phyloP scores from a whole-genome alignment of 768 basidiomycete species.

The button mushroom (Agaricus bisporus) region DNA sequence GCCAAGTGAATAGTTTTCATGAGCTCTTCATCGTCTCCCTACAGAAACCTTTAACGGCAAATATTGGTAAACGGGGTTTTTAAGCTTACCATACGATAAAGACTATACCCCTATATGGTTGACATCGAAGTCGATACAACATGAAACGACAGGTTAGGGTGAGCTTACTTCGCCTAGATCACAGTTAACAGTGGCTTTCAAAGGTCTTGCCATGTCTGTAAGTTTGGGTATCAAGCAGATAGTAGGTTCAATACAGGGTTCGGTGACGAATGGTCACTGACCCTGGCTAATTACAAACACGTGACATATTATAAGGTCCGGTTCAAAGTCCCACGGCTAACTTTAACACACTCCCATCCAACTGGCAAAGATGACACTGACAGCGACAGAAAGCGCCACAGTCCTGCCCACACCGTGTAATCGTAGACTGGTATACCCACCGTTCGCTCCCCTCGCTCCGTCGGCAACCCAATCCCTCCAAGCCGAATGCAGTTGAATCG shows the following conservation, averaged over 20 bases:
- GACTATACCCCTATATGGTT: slow-evolving; percentile 38
- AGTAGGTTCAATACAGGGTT: too few relatives aligned
- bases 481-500: slow-evolving; percentile 67
- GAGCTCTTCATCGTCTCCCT: slow-evolving; percentile 48
- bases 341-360: too few relatives aligned
- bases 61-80: background rate
- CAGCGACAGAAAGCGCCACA: background rate
- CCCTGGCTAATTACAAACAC: too few relatives aligned
- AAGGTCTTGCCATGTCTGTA: slow-evolving; percentile 12
- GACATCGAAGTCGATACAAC: background rate
- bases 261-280: too few relatives aligned
- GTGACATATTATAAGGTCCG: too few relatives aligned
- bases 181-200: slow-evolving; percentile 44
- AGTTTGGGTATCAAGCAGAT: background rate
- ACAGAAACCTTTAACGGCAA: background rate
- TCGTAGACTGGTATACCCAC: background rate
- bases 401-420: background rate
- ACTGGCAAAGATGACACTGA: too few relatives aligned
- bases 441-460: slow-evolving; percentile 38
- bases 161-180: slow-evolving; percentile 50
- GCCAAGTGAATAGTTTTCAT: slow-evolving; percentile 55
- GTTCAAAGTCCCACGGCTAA: too few relatives aligned
- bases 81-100: slow-evolving; percentile 37
- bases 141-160: background rate
- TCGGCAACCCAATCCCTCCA: slow-evolving; percentile 67